These are phyloP conservation scores for Elongisporangium prolatum DNA, from an alignment of 352 stramenopile species.

Conservation along the genomic window DNA sequence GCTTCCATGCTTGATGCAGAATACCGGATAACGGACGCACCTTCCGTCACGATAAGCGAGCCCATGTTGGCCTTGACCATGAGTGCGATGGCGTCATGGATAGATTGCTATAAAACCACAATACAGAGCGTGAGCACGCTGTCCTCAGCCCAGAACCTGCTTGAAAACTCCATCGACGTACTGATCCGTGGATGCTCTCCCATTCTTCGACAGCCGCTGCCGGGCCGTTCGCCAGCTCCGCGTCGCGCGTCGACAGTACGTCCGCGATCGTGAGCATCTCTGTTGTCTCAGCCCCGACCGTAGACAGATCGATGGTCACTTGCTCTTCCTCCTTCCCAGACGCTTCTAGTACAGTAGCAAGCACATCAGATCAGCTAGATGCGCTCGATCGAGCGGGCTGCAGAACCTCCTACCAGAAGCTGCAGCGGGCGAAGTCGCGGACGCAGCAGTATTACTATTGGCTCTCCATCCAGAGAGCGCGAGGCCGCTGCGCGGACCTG, in stretches of 20 bases:
- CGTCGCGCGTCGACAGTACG: constrained; percentile 55
- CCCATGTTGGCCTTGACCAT: constrained; percentile 82
- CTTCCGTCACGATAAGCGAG: constrained; percentile 77
- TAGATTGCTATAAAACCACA: constrained; percentile 42
- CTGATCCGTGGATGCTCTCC: constrained; percentile 65
- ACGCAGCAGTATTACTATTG: neutral
- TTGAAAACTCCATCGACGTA: constrained; percentile 11
- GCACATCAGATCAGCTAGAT: neutral
- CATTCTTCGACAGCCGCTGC: constrained; percentile 55
- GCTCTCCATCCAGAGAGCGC: neutral
- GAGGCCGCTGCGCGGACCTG: neutral
- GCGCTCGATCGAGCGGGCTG: too few relatives aligned
- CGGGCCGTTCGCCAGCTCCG: constrained; percentile 33
- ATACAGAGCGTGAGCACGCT: neutral
- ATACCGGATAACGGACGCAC: constrained; percentile 7
- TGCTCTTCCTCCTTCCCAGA: constrained; percentile 14
- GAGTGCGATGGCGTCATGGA: constrained; percentile 67
- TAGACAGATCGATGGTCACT: constrained; percentile 43
- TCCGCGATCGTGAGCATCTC: constrained; percentile 73
- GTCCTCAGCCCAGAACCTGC: neutral
- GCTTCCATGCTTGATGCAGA: neutral
- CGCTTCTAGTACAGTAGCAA: neutral
- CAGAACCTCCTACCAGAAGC: neutral
- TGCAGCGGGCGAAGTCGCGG: neutral
- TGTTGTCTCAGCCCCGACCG: constrained; percentile 54